Evolutionary conservation across 2,329 filamentous ascomycete genomes (phyloP), one percentile per base, ranked within the genome.

Genomic region (Cadophora gregata): DNA sequence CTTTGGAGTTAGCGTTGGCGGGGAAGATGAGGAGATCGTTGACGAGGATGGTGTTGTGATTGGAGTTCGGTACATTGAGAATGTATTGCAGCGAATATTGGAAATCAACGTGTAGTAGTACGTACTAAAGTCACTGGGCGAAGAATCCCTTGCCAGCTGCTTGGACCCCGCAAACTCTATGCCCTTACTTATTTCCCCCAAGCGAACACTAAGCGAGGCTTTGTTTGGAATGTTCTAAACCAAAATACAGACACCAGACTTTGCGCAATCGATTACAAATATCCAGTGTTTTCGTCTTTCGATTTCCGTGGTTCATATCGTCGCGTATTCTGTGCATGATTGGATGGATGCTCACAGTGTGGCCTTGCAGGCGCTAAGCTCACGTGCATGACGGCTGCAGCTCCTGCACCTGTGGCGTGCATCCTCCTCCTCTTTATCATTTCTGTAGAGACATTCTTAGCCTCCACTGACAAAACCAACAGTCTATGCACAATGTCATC

Each of bases 41-140:
- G 67, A 70, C 47, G 64, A 67, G 24, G 68, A 69, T 38, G 69
- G 67, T n/a, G 29, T 70, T 33, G 42, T 69, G 16, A 62, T 69
- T 59, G 69, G 66, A 19, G 67, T 69, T 7, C 29, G 62, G 60
- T 69, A 51, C 55, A 69, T 70, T 45, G 64, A 70, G 53, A 65
- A 67, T 45, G 53, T 70, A 3, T 16, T 70, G 53, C 29, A 59
- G 25, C 65, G 67, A 59, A 58, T 68, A 8, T 64, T 65, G 16
- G 64, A 69, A 33, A 70, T 62, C n/a, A 51, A 8, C 2, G n/a
- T 62, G 16, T 60, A 21, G 45, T 38, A 19, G 14, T 12, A 12
- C 4, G 38, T 12, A 16, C 38, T 42, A 4, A 42, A 42, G 12
- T 19, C 1, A 12, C 38, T 45, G 14, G 16, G 38, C 14, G 14